Evolutionary conservation across 2,329 filamentous ascomycete species (phyloP).

Genomic region (Elsinoe necatrix): DNA sequence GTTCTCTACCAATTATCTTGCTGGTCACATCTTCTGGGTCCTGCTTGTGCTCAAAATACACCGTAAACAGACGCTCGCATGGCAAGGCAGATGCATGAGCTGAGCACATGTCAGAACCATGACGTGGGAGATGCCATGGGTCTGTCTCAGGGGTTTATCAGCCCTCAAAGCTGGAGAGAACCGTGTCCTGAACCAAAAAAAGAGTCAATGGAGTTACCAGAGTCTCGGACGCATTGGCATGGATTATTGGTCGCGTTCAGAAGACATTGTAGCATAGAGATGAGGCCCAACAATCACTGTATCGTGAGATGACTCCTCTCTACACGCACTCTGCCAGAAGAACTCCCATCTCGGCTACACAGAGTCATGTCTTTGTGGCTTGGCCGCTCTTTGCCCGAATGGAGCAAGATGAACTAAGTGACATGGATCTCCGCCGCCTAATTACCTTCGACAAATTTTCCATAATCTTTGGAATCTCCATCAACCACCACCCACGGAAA

Average conservation of each 20-base stretch:
- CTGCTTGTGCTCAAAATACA: not conserved
- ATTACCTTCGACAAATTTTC: conserved; percentile 14
- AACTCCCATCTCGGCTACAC: conserved; percentile 4
- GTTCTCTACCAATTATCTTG: not conserved
- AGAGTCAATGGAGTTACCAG: not conserved
- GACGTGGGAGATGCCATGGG: conserved; percentile 1
- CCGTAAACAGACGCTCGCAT: not conserved
- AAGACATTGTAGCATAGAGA: not conserved
- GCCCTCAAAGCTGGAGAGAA: conserved; percentile 2
- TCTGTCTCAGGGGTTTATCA: conserved; percentile 5
- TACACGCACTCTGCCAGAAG: not conserved
- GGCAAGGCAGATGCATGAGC: not conserved
- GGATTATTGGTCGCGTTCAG: not conserved
- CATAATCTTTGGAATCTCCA: conserved; percentile 6
- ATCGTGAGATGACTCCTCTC: not conserved
- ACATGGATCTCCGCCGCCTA: conserved; percentile 12
- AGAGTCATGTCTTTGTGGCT: conserved; percentile 10
- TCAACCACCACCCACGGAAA: conserved; percentile 2
- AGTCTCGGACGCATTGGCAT: not conserved
- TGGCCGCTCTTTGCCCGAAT: conserved; percentile 8
- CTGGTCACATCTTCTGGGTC: not conserved
- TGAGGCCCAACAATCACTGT: not conserved
- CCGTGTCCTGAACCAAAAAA: conserved; percentile 5
- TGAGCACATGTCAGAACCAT: conserved; percentile 10
- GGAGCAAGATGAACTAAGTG: conserved; percentile 7